Conservation (phyloP, 257 asterid species). For the Hygrophila difformis region DNA sequence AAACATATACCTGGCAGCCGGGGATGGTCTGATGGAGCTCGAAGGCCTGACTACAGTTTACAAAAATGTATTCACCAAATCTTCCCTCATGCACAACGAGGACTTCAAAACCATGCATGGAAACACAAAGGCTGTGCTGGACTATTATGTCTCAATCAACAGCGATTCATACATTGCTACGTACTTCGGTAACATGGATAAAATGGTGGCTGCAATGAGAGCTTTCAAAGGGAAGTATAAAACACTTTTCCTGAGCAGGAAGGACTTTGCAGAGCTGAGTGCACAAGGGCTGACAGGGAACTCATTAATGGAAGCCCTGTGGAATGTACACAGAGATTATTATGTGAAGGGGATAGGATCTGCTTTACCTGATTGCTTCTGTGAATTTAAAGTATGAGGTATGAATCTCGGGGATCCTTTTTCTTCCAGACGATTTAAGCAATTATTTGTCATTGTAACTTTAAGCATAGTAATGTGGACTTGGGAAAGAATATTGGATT, state of each 20-base stretch:
- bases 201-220: conserved; percentile 97
- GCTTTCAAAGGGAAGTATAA: conserved; percentile 56
- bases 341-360: conserved; percentile 82
- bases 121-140: conserved; percentile 92
- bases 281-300: conserved; percentile 52
- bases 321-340: conserved; percentile 85
- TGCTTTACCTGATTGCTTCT: conserved; percentile 90
- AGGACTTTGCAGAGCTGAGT: conserved; percentile 47
- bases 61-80: conserved; percentile 59
- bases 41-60: conserved; percentile 71
- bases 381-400: conserved; percentile 56
- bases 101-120: conserved; percentile 84
- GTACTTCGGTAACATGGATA: conserved; percentile 94
- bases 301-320: conserved; percentile 49
- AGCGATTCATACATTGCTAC: conserved; percentile 81
- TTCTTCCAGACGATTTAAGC: conserved; percentile 1
- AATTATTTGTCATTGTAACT: neutral
- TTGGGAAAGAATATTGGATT: no score
- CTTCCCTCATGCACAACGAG: conserved; percentile 46
- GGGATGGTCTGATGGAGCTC: conserved; percentile 88
- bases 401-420: neutral
- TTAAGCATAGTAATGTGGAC: neutral
- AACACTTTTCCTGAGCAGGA: conserved; percentile 70
- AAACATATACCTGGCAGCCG: conserved; percentile 88
- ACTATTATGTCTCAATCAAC: conserved; percentile 61